Base-by-base conservation (phyloP, 225 moss, liverwort and hornwort genomes). In the Pseudisothecium myosuroides region DNA sequence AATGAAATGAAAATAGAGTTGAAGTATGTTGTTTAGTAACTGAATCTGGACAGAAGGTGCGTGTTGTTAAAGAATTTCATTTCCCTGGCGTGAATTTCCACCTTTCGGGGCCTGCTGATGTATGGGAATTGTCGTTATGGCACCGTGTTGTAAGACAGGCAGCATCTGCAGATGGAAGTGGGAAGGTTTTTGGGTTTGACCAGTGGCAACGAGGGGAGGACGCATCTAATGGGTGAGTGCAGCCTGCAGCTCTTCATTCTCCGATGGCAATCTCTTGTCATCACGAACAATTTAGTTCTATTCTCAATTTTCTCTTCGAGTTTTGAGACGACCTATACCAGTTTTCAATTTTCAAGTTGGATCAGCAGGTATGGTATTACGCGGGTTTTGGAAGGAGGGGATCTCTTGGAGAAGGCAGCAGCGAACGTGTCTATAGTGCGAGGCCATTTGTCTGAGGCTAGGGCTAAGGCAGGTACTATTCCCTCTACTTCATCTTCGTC, bases 391-490 rank as follows among this genome's bases (percentile, higher is more conserved):
- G 95, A 96, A 92, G 95, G 91, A 63, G 96, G 96, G 14, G 69
- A 95, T 91, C 91, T 96, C 72, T 88, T 96, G 91, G 96, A 96
- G 88, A 96, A 95, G 88, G 96, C 98, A 86, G 96, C 96, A 50
- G 95, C 92, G 52, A 96, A 98, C 91, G 96, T 98, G 47, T 98
- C 98, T 6, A 92, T 98, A 87, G 96, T 98, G 37, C 95, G 94
- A 54, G 97, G 98, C 6, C 91, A 91, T 60, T 94, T 98, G 39
- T 96, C 98, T 72, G 96, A 96, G 92, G 82, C 96, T 79, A 96
- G 98, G 91, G 95, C 98, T 79, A 98, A 98, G 98, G 98, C 96
- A 97, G 95, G 98, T 96, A 90, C 91, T 81, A 90, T 78, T 84
- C 72, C 86, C 86, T 75, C 60, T 24, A 73, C 83, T 41, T 90